phyloP scores from a whole-genome alignment of 2,329 filamentous ascomycete species.

The Sphaerulina populicola region DNA sequence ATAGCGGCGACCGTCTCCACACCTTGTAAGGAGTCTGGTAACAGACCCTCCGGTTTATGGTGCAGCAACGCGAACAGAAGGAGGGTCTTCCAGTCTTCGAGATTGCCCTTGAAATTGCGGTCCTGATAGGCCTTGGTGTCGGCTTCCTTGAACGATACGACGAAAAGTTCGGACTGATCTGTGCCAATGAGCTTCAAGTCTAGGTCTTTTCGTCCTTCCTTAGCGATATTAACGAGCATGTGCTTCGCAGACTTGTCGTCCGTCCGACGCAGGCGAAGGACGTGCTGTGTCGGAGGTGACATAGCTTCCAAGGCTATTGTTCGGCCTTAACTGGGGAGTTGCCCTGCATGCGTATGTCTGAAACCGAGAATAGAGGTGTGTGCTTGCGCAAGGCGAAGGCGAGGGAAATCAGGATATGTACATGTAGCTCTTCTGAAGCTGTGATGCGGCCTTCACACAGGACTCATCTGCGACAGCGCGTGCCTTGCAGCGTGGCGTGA shows the following conservation, averaged over 20 bases:
- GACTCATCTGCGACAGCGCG: neutral
- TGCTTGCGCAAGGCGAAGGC: neutral
- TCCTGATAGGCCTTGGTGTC: slow-evolving; percentile 47
- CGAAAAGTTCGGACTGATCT: slow-evolving; percentile 56
- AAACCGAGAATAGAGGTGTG: neutral
- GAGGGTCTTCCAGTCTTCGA: slow-evolving; percentile 59
- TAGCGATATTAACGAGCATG: slow-evolving; percentile 54
- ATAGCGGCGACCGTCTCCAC: slow-evolving; percentile 54
- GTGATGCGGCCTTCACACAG: neutral
- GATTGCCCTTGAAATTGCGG: slow-evolving; percentile 47
- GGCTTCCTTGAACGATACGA: slow-evolving; percentile 52
- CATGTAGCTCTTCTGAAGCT: neutral
- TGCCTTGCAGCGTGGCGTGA: neutral
- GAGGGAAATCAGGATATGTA: neutral
- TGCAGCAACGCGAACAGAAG: slow-evolving; percentile 51
- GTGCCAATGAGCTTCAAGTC: slow-evolving; percentile 62
- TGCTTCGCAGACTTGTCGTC: slow-evolving; percentile 29
- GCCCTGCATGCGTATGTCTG: slow-evolving; percentile 2
- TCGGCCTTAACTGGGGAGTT: neutral
- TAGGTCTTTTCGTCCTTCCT: slow-evolving; percentile 45
- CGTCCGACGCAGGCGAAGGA: slow-evolving; percentile 54
- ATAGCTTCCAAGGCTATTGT: slow-evolving; percentile 5
- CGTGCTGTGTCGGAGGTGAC: slow-evolving; percentile 21
- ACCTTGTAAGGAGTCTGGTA: slow-evolving; percentile 44
- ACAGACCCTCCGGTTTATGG: slow-evolving; percentile 32